Base-by-base conservation (phyloP, 257 asterid species). In the Linaria vulgaris region DNA sequence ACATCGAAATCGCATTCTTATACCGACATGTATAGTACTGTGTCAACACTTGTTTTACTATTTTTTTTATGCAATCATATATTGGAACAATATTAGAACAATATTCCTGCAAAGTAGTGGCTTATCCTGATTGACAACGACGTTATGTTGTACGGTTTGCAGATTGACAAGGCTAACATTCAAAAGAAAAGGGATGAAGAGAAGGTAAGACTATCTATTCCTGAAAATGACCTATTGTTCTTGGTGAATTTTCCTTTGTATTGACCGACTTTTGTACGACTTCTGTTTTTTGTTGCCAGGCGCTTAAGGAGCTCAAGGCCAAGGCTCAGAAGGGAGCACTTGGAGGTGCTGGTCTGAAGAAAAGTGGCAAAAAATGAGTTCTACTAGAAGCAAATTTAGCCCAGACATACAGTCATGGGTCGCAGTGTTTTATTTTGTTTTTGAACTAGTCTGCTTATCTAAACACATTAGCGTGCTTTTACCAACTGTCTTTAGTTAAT, bases 151-250 rank as follows among this genome's bases (percentile, higher is more conserved):
- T 37, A 10, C 5, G 0, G 62, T 57, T 67, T 74, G 81, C 81
- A 85, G 96, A 48, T 51, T 13, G 96, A 88, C 73, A 80, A 71
- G 76, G 91, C 88, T 64, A 73, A 69, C 66, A 69, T 88, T 67
- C 88, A 82, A 69, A 88, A 85, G 86, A 88, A 85, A 83, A 88
- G 83, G 76, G 96, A 88, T 0, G 96, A 88, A 77, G 95, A 88
- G 67, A 85, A 85, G 96, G 96, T 83, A 46, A 55, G 70, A 53
- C 0, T 16, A 17, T 4, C n/a, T 54, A 59, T 60, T 22, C 39
- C 52, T 0, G 14, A 13, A 15, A 25, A 12, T 5, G 56, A 11
- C 15, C 23, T 25, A 24, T 10, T 27, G 34, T 27, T 27, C 4
- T 6, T 6, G 6, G 34, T 27, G 45, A 6, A 43, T 55, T 13